A percentile compares a stretch with the other conserved stretches of the same genome.
Conservation (phyloP, 805 yeast genomes). For the Schizosaccharomyces octosporus region DNA sequence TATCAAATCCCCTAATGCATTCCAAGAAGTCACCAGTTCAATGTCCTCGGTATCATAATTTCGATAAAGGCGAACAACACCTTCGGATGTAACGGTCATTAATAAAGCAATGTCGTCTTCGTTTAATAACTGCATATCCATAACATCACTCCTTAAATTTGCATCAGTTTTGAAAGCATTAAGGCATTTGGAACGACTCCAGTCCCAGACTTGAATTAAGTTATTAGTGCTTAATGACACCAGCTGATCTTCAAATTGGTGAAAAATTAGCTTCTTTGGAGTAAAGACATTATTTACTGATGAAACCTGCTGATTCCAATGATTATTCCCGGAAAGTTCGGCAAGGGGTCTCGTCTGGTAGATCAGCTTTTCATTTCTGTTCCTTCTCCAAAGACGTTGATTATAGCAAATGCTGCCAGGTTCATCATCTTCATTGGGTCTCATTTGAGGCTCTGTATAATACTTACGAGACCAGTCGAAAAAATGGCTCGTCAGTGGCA, state of each 20-base stretch:
- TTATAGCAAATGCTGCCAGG: constrained; percentile 76
- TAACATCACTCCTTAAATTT: constrained; percentile 67
- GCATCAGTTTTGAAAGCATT: constrained; percentile 60
- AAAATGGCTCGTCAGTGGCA: constrained; percentile 15
- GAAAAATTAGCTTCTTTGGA: constrained; percentile 53
- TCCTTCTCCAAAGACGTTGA: constrained; percentile 65
- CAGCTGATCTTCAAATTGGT: constrained; percentile 73
- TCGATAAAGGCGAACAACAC: constrained; percentile 69
- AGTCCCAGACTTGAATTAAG: constrained; percentile 65
- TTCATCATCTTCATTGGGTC: constrained; percentile 60
- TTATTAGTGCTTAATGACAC: constrained; percentile 67
- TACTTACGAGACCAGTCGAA: constrained; percentile 41
- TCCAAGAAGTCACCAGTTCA: constrained; percentile 65
- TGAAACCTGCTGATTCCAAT: constrained; percentile 47
- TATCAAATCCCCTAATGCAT: constrained; percentile 68
- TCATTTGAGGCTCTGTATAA: constrained; percentile 90
- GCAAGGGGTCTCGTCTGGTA: constrained; percentile 80
- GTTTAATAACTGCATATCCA: constrained; percentile 64
- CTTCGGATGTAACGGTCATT: constrained; percentile 78
- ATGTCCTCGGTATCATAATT: constrained; percentile 38
- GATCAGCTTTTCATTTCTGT: constrained; percentile 65
- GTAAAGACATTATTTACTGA: constrained; percentile 50
- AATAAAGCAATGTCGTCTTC: constrained; percentile 79
- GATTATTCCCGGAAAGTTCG: constrained; percentile 54
- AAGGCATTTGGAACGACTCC: constrained; percentile 36